A percentile compares a stretch with the other conserved stretches of the same genome.
phyloP scores from a whole-genome alignment of 2,329 filamentous ascomycete species.

The Hymenoscyphus albidus region DNA sequence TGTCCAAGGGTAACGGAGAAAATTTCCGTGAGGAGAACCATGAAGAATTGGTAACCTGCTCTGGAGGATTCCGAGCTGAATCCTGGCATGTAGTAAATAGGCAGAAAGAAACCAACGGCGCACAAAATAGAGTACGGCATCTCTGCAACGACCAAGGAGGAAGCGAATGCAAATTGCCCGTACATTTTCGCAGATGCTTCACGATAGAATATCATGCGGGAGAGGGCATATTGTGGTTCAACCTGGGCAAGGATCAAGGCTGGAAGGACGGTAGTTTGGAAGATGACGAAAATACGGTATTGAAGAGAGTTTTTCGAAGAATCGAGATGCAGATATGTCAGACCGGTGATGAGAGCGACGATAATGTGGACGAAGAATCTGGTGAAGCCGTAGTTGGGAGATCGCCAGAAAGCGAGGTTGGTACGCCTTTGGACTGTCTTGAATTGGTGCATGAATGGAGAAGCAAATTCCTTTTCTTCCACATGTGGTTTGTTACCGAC shows the following conservation, averaged over 20 bases:
- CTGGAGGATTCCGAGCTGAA: constrained; percentile 59
- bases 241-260: constrained; percentile 80
- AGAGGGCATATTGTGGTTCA: constrained; percentile 77
- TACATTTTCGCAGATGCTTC: constrained; percentile 86
- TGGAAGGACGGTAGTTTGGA: constrained; percentile 82
- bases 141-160: constrained; percentile 76
- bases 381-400: constrained; percentile 85
- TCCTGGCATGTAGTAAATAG: constrained; percentile 80
- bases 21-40: constrained; percentile 76
- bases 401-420: constrained; percentile 78
- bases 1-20: constrained; percentile 81
- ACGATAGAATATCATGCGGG: constrained; percentile 78
- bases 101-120: constrained; percentile 75
- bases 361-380: constrained; percentile 79
- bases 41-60: constrained; percentile 83
- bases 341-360: constrained; percentile 72
- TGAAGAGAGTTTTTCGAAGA: constrained; percentile 73
- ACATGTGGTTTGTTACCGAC: constrained; percentile 36
- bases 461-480: constrained; percentile 73
- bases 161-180: constrained; percentile 71
- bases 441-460: constrained; percentile 74
- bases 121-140: constrained; percentile 81
- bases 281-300: constrained; percentile 84
- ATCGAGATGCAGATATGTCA: constrained; percentile 76
- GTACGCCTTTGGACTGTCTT: constrained; percentile 69